A percentile compares a stretch with the other conserved stretches of the same genome.
These are phyloP conservation scores for Chalciporus piperatoides DNA, from an alignment of 1,284 basidiomycete species.

Conservation along the genomic window DNA sequence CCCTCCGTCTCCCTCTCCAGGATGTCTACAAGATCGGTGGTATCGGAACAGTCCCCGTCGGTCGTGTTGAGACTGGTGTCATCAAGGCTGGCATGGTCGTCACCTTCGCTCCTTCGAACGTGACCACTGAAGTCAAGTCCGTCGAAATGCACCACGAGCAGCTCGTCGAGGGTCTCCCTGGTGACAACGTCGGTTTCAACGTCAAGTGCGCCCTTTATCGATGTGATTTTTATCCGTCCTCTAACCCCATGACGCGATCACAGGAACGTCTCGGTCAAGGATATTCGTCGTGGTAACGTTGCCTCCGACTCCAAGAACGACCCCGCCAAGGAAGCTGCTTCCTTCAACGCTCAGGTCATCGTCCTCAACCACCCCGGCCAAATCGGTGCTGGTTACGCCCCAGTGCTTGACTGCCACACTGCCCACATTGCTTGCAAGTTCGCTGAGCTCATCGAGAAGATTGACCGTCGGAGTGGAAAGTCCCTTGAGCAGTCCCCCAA, in stretches of 20 bases:
- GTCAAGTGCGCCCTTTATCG: conserved; percentile 65
- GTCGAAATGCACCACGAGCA: conserved; percentile 99
- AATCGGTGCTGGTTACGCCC: conserved; percentile 96
- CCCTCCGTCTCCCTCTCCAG: conserved; percentile 99
- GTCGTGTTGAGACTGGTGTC: conserved; percentile 99
- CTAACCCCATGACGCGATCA: conserved; percentile 13
- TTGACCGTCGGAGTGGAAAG: conserved; percentile 98
- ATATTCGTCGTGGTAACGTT: conserved; percentile 99
- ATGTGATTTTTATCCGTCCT: neutral
- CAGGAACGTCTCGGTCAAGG: conserved; percentile 99
- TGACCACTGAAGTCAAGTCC: conserved; percentile 99
- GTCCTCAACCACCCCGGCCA: conserved; percentile 99
- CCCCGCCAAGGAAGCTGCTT: conserved; percentile 98
- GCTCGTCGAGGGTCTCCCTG: conserved; percentile 91
- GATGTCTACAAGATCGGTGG: conserved; percentile 99
- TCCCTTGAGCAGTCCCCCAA: conserved; percentile 86
- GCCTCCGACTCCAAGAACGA: conserved; percentile 99
- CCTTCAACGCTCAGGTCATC: conserved; percentile 99
- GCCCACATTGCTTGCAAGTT: conserved; percentile 99
- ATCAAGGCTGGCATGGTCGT: conserved; percentile 99
- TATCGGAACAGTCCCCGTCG: conserved; percentile 99
- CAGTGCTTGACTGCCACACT: conserved; percentile 99
- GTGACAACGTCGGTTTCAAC: conserved; percentile 99
- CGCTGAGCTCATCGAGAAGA: conserved; percentile 97
- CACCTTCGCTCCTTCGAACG: conserved; percentile 94